Base-by-base conservation (phyloP, 2,329 filamentous ascomycete genomes). In the Hypoxylon sp. region DNA sequence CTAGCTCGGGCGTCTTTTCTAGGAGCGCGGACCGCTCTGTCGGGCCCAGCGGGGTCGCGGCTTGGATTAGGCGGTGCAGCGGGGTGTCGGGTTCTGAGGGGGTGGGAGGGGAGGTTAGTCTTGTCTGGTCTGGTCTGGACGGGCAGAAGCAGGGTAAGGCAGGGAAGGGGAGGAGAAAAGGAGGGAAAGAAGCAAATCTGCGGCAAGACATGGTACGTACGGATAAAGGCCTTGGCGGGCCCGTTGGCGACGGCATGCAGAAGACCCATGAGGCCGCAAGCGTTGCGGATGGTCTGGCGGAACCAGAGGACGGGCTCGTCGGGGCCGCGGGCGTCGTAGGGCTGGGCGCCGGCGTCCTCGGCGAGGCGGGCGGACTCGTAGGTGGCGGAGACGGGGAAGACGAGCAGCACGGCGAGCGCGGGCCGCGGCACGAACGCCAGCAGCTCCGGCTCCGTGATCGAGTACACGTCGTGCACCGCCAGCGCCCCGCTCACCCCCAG, bases 251-350 rank as follows among this genome's bases (percentile, higher is more conserved):
- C 85, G 15, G 88, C 90, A 72, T 98, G 95, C 41, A 98, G 74
- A 23, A 98, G 76, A 0, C 90, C 95, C 79, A 97, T 97, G 40
- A 97, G 78, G 0, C 94, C 94, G 74, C 94, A 98, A 0, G 94
- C 92, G 73, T 98, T 96, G 59, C 90, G 85, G 68, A 98, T 97
- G 0, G 93, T 98, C 78, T 98, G 94, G 67, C 86, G 90, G 82
- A 93, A 98, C 95, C 94, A 99, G 6, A 96, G 70, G 0, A 97
- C 91, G 4, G 91, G 88, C 71, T 97, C 91, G 0, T 69, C 71
- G 0, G 82, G 76, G 1, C 92, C 92, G 38, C 88, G 89, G 0
- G 74, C 72, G 78, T 97, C 97, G 33, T 87, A 84, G 2, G 78
- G 65, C 37, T n/a, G n/a, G n/a, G 79, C 78, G 18, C 81, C 73